Evolutionary conservation across 1,284 basidiomycete species (phyloP), one percentile per base, ranked within the genome.

Genomic region (Violaceomyces palustris): DNA sequence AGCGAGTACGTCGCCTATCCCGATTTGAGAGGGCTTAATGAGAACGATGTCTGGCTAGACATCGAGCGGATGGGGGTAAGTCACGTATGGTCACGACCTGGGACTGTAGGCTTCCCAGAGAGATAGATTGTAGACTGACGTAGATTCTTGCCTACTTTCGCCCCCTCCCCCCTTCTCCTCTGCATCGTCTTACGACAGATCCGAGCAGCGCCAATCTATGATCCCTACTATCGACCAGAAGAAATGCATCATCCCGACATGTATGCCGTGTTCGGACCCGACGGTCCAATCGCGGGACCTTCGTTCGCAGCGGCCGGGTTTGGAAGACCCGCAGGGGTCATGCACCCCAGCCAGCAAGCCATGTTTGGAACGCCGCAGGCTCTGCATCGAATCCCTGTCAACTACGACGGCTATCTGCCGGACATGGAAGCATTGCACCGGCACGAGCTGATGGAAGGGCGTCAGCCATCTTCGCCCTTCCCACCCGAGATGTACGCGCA

Each of bases 31-130:
- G 65, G 67, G 0, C 57, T 68, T 15, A 54, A 64, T 1, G 65
- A 69, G 29, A 45, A 55, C 12, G 69, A 69, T 31, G 50, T 56
- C 15, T 68, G 67, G 63, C 51, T 58, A 50, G 69, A 72, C 31
- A 57, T 72, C 30, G 69, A 72, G 30, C 61, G 61, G 34, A 72
- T 70, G 67, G 69, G 69, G 4, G 56, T 69, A 11, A 57, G 61
- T n/a, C 57, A 51, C 6, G 49, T 29, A 0, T 19, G 18, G 23
- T 5, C 23, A 3, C 34, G 15, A 23, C 44, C 46, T 19, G 43
- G 43, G 17, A 49, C 55, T 10, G 43, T 47, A 17, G 57, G 46
- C 28, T n/a, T n/a, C n/a, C n/a, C n/a, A n/a, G n/a, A n/a, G n/a
- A n/a, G n/a, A n/a, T n/a, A n/a, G n/a, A n/a, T n/a, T n/a, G n/a